Base-by-base conservation (phyloP, 345 rosid species). In the Hirschfeldia incana region DNA sequence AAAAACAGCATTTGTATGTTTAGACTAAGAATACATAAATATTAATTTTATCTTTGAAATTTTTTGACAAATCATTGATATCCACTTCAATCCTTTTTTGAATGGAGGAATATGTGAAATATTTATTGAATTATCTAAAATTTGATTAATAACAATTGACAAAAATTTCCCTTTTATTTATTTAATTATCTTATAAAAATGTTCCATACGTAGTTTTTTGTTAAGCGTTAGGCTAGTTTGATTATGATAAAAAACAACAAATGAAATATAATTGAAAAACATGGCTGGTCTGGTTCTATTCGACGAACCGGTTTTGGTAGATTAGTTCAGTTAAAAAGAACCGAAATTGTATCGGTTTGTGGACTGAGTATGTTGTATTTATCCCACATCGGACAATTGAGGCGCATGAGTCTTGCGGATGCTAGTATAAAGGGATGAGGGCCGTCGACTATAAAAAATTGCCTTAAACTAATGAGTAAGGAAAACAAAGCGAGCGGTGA, bases 391-490 rank as follows among this genome's bases (percentile, higher is more conserved):
- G 81, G 8, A 0, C 11, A 4, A 0, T 0, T n/a, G 0, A n/a
- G n/a, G 0, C 0, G 21, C 1, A 0, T 13, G 66, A 10, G 11
- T 4, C 4, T 0, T 0, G 12, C 4, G 16, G 28, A 72, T 2
- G 6, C 0, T 27, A 1, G 0, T 67, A 77, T 81, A 88, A 83
- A 70, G 1, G 0, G 8, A 2, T 0, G 15, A 8, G 0, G 0
- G 0, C 3, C 4, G 0, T 0, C 2, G 0, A 0, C 0, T 0
- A 0, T 0, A 0, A 0, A 0, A 10, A 32, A 0, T 13, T 65
- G 97, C 97, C 97, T 89, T 92, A 92, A 92, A 90, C 97, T 87
- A 92, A 94, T 89, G 98, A 90, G 97, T 90, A 94, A 92, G 97
- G 97, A 94, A 92, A 94, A 89, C 94, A 94, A 90, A 87, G 97